Base-by-base conservation (phyloP, 352 stramenopile genomes). In the Pythium rhizo-oryzae region DNA sequence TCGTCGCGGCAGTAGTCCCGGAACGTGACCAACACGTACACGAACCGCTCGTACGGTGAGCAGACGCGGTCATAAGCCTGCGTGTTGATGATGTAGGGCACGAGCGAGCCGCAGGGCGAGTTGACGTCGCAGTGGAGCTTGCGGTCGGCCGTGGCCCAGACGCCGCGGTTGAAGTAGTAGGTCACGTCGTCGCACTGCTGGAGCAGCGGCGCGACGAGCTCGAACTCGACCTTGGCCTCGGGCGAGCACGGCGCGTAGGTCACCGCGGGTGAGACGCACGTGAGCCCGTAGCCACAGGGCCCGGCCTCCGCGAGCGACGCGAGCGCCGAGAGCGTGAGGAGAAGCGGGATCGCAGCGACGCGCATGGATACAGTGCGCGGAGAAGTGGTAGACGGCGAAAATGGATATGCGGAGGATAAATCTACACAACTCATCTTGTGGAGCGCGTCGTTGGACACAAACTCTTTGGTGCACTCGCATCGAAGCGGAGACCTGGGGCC, bases 1-100 rank as follows among this genome's bases (percentile, higher is more conserved):
- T 58, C 19, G 21, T 12, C 6, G 4, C n/a, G 18, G 15, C 59
- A 65, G 46, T 43, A 51, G 6, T 16, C 21, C 2, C 23, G n/a
- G 47, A 65, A 65, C 46, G 59, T 65, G n/a, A n/a, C 24, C 1
- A 65, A 9, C n/a, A 57, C 41, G 56, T 53, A 53, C 16, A 11
- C 5, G 18, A 53, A 62, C 39, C 25, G 3, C 7, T 39, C 8
- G 56, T 53, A 64, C 8, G 23, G 12, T 0, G 6, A 44, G 41
- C 58, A 64, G 18, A 64, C 11, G 5, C 58, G 58, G 8, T 46
- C 9, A 4, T 46, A 23, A 11, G 43, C 4, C 1, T 23, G 4
- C 15, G 23, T 28, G 47, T 58, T 33, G 6, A 16, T 13, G 11
- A 65, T 50, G 46, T 65, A 65, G 25, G 59, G 59, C 33, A 55